Conservation (phyloP, 108 stramenopile species). For the Fragilaria radians region DNA sequence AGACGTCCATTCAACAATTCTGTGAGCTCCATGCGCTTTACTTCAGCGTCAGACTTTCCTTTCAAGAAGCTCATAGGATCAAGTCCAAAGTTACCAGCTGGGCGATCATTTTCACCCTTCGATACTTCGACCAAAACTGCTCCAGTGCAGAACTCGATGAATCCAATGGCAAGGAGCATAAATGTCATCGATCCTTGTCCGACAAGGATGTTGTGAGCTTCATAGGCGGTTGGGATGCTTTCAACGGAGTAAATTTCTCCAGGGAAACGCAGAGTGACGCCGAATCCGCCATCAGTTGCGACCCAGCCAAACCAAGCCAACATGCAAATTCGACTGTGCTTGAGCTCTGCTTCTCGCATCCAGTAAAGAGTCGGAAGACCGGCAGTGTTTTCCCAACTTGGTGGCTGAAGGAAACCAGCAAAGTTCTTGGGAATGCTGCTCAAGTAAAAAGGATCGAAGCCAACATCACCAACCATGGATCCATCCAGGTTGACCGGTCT, state of each 20-base stretch:
- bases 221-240: constrained; percentile 70
- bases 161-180: constrained; percentile 58
- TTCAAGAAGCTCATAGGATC: constrained; percentile 79
- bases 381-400: constrained; percentile 73
- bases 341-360: constrained; percentile 88
- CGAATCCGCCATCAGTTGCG: constrained; percentile 76
- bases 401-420: constrained; percentile 89
- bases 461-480: constrained; percentile 80
- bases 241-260: constrained; percentile 62
- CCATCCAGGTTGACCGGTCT: constrained; percentile 86
- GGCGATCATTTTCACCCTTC: constrained; percentile 86
- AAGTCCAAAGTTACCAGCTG: constrained; percentile 86
- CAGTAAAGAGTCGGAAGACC: constrained; percentile 82
- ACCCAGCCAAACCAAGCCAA: constrained; percentile 86
- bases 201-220: constrained; percentile 72
- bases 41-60: constrained; percentile 70
- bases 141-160: constrained; percentile 71
- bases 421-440: constrained; percentile 87
- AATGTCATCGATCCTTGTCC: constrained; percentile 71
- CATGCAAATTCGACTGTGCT: constrained; percentile 87
- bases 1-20: constrained; percentile 93
- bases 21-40: constrained; percentile 71
- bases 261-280: constrained; percentile 77
- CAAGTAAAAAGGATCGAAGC: constrained; percentile 93
- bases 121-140: constrained; percentile 82